Evolutionary conservation across 2,329 filamentous ascomycete species (phyloP).

Genomic region (Pyrenochaeta sp.): DNA sequence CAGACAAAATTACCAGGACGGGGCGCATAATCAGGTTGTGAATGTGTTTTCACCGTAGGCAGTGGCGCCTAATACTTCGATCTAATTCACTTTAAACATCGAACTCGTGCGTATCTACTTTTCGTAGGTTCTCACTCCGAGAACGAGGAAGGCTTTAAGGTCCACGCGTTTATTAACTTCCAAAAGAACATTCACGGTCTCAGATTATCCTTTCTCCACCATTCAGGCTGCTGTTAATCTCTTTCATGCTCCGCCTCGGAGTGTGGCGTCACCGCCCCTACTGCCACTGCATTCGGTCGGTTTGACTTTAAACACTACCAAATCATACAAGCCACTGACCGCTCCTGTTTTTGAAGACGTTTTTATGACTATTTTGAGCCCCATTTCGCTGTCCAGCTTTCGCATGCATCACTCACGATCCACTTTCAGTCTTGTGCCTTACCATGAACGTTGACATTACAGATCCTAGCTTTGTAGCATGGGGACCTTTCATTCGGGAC

Average conservation of each 20-base stretch:
- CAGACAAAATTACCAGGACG: too few relatives aligned
- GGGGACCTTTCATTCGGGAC: conserved; percentile 37
- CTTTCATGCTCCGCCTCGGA: background rate
- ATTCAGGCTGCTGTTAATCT: background rate
- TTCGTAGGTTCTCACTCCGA: background rate
- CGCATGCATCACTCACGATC: background rate
- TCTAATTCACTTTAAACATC: too few relatives aligned
- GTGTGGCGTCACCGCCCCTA: background rate
- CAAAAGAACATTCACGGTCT: background rate
- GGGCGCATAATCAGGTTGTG: too few relatives aligned
- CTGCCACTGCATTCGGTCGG: background rate
- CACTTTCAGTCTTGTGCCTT: background rate
- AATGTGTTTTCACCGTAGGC: too few relatives aligned
- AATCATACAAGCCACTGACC: background rate
- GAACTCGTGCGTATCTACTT: too few relatives aligned
- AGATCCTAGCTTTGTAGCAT: conserved; percentile 28
- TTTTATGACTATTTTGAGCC: conserved; percentile 21
- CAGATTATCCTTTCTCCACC: background rate
- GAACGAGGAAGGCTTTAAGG: background rate
- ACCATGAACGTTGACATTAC: conserved; percentile 20
- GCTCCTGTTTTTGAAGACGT: background rate
- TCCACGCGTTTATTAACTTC: background rate
- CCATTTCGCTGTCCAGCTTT: conserved; percentile 1
- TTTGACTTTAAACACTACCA: background rate
- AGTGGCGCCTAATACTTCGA: too few relatives aligned